phyloP scores from a whole-genome alignment of 441 rosid species.

The Pelargonium exstipulatum region DNA sequence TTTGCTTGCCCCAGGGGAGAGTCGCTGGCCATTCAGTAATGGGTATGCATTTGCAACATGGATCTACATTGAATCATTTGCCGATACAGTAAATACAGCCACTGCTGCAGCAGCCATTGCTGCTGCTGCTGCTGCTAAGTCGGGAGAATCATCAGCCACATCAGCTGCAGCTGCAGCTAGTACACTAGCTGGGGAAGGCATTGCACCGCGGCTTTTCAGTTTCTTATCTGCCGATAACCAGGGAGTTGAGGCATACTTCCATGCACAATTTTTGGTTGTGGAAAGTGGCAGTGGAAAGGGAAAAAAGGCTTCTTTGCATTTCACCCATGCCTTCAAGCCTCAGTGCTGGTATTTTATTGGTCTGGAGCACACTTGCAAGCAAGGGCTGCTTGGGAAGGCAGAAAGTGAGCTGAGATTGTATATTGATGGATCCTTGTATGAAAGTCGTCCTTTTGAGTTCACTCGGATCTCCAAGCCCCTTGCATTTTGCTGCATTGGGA shows the following conservation, averaged over 20 bases:
- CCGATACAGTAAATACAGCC: slow-evolving; percentile 94
- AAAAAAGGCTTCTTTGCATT: slow-evolving; percentile 91
- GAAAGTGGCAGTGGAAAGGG: slow-evolving; percentile 95
- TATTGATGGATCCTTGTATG: slow-evolving; percentile 91
- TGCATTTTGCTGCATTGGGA: slow-evolving; percentile 97
- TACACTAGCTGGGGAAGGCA: slow-evolving; percentile 99
- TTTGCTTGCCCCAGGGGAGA: slow-evolving; percentile 98
- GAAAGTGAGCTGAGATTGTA: slow-evolving; percentile 91
- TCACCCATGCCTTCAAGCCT: slow-evolving; percentile 99
- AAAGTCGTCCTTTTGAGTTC: slow-evolving; percentile 90
- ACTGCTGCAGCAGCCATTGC: slow-evolving; percentile 98
- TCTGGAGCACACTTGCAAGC: slow-evolving; percentile 81
- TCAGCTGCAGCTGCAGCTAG: slow-evolving; percentile 99
- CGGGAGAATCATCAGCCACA: slow-evolving; percentile 98
- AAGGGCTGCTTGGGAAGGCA: slow-evolving; percentile 79
- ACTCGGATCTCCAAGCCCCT: slow-evolving; percentile 95
- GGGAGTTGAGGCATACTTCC: slow-evolving; percentile 96
- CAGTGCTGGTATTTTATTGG: slow-evolving; percentile 99
- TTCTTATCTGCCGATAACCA: slow-evolving; percentile 96
- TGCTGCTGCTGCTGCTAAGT: slow-evolving; percentile 96
- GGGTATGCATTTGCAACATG: slow-evolving; percentile 97
- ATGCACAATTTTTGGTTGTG: slow-evolving; percentile 97
- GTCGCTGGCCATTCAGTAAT: slow-evolving; percentile 96
- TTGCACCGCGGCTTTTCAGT: slow-evolving; percentile 93
- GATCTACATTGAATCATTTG: slow-evolving; percentile 98